These are phyloP conservation scores for Entomortierella parvispora DNA, from an alignment of 192 early-diverging fungal species.

Conservation along the genomic window DNA sequence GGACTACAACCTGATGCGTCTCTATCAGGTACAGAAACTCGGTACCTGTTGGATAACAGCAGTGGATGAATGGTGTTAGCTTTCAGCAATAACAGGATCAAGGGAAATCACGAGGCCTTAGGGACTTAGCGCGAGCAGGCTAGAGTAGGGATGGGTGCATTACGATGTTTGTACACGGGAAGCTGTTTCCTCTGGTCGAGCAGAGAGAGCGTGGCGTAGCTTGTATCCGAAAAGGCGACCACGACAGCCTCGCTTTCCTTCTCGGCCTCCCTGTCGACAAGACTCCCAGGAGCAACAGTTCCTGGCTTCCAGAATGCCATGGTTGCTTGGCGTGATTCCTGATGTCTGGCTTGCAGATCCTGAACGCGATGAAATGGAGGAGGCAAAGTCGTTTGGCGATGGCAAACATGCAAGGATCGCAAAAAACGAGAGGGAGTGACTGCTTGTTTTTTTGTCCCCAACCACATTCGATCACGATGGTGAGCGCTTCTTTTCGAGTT, in stretches of 20 bases:
- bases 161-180: slow-evolving; percentile 89
- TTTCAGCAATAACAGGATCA: background rate
- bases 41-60: slow-evolving; percentile 30
- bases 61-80: background rate
- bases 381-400: too few relatives aligned
- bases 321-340: background rate
- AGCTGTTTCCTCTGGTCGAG: slow-evolving; percentile 84
- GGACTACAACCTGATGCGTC: slow-evolving; percentile 72
- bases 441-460: too few relatives aligned
- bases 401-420: too few relatives aligned
- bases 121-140: background rate
- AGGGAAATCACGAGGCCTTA: background rate
- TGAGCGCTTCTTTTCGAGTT: too few relatives aligned
- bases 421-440: too few relatives aligned
- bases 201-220: slow-evolving; percentile 72
- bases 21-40: slow-evolving; percentile 76
- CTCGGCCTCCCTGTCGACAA: slow-evolving; percentile 69
- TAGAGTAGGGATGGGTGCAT: background rate
- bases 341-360: too few relatives aligned
- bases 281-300: slow-evolving; percentile 68
- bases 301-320: slow-evolving; percentile 75
- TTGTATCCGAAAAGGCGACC: slow-evolving; percentile 55
- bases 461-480: too few relatives aligned
- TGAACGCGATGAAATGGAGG: too few relatives aligned
- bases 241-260: slow-evolving; percentile 65